Percentiles rank a stretch among this genome's conserved stretches.
Conservation (phyloP, 1,284 basidiomycete genomes). For the Malassezia restricta region DNA sequence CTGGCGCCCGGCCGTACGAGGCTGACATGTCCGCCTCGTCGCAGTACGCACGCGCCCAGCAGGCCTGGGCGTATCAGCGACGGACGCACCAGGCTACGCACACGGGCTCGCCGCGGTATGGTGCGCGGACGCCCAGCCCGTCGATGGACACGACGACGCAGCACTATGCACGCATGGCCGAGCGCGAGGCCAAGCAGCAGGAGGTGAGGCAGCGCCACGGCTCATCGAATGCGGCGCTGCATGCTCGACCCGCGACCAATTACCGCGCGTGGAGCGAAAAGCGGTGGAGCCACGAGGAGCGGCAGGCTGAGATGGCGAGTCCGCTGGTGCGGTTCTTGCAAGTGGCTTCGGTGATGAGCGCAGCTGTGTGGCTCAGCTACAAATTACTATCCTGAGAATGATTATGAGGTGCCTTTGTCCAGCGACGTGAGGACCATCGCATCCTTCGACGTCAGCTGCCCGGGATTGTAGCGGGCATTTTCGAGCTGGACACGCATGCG, state of each 20-base stretch:
- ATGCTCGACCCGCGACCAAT: constrained; percentile 4
- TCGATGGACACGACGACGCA: constrained; percentile 19
- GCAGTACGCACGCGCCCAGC: constrained; percentile 4
- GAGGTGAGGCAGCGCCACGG: constrained; percentile 3
- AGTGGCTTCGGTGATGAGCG: constrained; percentile 23
- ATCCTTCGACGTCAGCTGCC: constrained; percentile 62
- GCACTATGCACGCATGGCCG: constrained; percentile 12
- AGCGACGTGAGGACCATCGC: constrained; percentile 15
- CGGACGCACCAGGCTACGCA: constrained; percentile 8
- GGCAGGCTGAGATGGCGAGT: constrained; percentile 21
- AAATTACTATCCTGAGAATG: neutral
- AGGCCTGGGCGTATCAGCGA: constrained; percentile 42
- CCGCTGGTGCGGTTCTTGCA: constrained; percentile 29
- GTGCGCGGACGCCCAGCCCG: neutral
- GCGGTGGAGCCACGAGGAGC: constrained; percentile 14
- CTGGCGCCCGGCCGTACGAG: neutral
- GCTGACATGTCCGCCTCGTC: neutral
- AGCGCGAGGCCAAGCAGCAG: constrained; percentile 14
- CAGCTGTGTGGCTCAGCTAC: constrained; percentile 8
- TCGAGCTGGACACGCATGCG: neutral
- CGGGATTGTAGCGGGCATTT: constrained; percentile 52
- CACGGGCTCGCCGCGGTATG: constrained; percentile 3
- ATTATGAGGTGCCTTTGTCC: neutral
- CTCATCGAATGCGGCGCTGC: constrained; percentile 2
- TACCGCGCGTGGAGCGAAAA: constrained; percentile 7